Conservation (phyloP, 805 yeast species). For the Candida mattraensis region DNA sequence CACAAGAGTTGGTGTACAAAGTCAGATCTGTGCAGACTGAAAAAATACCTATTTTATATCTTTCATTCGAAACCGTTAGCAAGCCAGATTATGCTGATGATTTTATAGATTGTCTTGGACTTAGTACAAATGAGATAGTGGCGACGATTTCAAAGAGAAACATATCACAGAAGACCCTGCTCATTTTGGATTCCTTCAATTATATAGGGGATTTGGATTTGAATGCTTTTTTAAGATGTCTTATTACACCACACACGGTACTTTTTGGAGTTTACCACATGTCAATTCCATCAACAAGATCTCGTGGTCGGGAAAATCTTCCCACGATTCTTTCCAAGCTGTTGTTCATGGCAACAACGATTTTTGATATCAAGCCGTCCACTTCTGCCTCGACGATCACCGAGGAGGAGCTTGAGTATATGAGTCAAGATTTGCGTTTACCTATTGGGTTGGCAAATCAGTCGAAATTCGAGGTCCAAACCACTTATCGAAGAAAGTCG, state of each 20-base stretch:
- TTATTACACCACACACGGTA: constrained; percentile 43
- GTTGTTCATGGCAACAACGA: constrained; percentile 71
- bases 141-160: constrained; percentile 9
- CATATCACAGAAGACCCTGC: constrained; percentile 28
- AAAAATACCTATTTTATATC: constrained; percentile 41
- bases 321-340: constrained; percentile 35
- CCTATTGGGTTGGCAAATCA: constrained; percentile 53
- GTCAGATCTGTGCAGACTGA: constrained; percentile 25
- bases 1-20: constrained; percentile 56
- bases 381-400: constrained; percentile 13
- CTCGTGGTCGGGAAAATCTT: constrained; percentile 7
- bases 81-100: constrained; percentile 49
- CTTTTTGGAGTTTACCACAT: constrained; percentile 50
- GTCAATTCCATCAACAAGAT: constrained; percentile 32
- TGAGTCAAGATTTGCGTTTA: constrained; percentile 41
- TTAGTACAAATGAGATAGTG: constrained; percentile 13
- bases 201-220: constrained; percentile 48
- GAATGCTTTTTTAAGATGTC: constrained; percentile 32
- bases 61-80: constrained; percentile 68
- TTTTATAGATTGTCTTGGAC: constrained; percentile 46
- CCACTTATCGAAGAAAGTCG: constrained; percentile 76
- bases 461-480: constrained; percentile 42
- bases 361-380: constrained; percentile 63
- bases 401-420: constrained; percentile 47
- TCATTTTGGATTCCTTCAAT: constrained; percentile 71